Evolutionary conservation across 257 asterid genomes (phyloP), one percentile per base, ranked within the genome.

Genomic region (Gentiana macrophylla): DNA sequence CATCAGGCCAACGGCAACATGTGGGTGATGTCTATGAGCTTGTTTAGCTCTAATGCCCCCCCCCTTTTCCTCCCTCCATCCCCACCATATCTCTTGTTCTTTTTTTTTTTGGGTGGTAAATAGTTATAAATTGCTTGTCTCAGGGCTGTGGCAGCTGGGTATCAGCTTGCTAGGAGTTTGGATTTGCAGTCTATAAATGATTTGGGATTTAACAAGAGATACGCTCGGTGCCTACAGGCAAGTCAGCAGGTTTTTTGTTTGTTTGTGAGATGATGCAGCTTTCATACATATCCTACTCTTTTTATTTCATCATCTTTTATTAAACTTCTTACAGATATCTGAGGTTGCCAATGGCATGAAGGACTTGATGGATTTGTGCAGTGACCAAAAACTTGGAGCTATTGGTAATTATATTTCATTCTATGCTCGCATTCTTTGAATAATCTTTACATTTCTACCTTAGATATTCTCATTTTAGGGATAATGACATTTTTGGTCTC

Each of bases 301-400:
- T 8, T 49, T 36, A 53, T 15, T 53, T 52, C 54, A 12, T 54
- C 37, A 12, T 55, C 13, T 38, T 59, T 36, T 66, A 15, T 55
- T 32, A 62, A 15, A 43, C 68, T 53, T 66, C 37, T 62, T 37
- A 59, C 78, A 91, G 98, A 91, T 92, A 62, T 87, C 99, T 45
- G 97, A 92, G 76, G 97, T 88, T 43, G 97, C 88, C 69, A 85
- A 80, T 74, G 83, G 94, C 83, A 92, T 88, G 99, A 92, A 89
- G 68, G 95, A 80, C 72, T 66, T 92, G 80, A 88, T 88, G 95
- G 94, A 83, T 61, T 88, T 81, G 67, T 77, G 97, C 80, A 80
- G 77, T 62, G 80, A 74, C n/a, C 89, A 79, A 32, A 85, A 88
- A 69, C 73, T 64, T 48, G 99, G 99, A 50, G 86, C 99, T 1